These are phyloP conservation scores for Pseudevernia furfuracea DNA, from an alignment of 495 filamentous ascomycete genomes.

Conservation along the genomic window DNA sequence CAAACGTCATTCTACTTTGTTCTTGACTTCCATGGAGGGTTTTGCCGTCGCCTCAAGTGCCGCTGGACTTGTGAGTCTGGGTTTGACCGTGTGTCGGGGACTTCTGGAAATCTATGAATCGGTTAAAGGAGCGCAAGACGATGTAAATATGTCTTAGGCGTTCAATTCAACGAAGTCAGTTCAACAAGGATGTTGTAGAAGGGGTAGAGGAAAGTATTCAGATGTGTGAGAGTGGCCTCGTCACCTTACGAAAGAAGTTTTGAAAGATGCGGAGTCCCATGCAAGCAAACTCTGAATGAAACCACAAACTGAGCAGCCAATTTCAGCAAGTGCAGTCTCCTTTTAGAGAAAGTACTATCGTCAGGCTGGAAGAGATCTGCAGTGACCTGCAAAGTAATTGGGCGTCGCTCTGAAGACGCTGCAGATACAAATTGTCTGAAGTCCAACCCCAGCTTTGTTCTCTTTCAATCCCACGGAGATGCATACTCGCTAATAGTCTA, in stretches of 20 bases:
- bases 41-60: slow-evolving; percentile 13
- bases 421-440: slow-evolving; percentile 9
- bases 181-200: slow-evolving; percentile 13
- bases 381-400: slow-evolving; percentile 17
- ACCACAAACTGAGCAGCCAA: neutral
- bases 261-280: slow-evolving; percentile 15
- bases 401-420: slow-evolving; percentile 15
- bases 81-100: slow-evolving; percentile 18
- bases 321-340: slow-evolving; percentile 14
- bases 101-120: slow-evolving; percentile 20
- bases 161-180: neutral
- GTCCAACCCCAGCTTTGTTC: neutral
- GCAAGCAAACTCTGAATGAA: slow-evolving; percentile 1
- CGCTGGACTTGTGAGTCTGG: slow-evolving; percentile 20
- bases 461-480: neutral
- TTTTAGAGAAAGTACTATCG: slow-evolving; percentile 21
- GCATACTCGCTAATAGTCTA: neutral
- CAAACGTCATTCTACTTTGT: neutral
- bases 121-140: slow-evolving; percentile 15
- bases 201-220: slow-evolving; percentile 14
- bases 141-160: slow-evolving; percentile 17
- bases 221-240: slow-evolving; percentile 13
- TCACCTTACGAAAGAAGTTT: slow-evolving; percentile 16
- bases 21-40: slow-evolving; percentile 3
- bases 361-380: slow-evolving; percentile 15